These are phyloP conservation scores for Eucalyptus curtisii DNA, from an alignment of 345 rosid species.

Conservation along the genomic window DNA sequence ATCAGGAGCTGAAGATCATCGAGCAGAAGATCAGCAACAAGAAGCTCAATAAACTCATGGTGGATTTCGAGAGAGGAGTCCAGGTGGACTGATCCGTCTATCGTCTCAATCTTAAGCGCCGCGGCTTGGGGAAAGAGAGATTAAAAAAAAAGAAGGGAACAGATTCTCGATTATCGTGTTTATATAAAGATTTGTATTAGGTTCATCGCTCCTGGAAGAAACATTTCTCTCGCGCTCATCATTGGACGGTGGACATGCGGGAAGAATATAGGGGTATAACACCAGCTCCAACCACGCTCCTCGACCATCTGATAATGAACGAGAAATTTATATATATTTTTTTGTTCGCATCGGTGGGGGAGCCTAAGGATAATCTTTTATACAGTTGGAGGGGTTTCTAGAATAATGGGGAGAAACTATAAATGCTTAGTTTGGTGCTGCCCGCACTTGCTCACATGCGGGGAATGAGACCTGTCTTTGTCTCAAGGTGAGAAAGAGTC, in stretches of 20 bases:
- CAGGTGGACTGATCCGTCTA: background rate
- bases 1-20: conserved; percentile 16
- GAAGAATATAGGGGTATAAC: background rate
- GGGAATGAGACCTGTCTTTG: background rate
- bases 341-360: background rate
- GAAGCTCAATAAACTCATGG: conserved; percentile 45
- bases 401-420: background rate
- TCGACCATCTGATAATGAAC: background rate
- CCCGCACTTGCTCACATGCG: background rate
- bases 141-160: no score
- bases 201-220: background rate
- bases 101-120: background rate
- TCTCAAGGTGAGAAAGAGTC: background rate
- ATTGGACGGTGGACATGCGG: background rate
- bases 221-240: background rate
- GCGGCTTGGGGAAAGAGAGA: background rate
- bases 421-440: background rate
- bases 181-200: background rate
- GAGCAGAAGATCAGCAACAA: conserved; percentile 41
- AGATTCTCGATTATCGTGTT: background rate
- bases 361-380: background rate
- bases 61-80: conserved; percentile 6
- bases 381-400: background rate
- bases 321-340: background rate
- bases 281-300: background rate